These are phyloP conservation scores for Penstemon newberryi DNA, from an alignment of 257 asterid species.

Conservation along the genomic window DNA sequence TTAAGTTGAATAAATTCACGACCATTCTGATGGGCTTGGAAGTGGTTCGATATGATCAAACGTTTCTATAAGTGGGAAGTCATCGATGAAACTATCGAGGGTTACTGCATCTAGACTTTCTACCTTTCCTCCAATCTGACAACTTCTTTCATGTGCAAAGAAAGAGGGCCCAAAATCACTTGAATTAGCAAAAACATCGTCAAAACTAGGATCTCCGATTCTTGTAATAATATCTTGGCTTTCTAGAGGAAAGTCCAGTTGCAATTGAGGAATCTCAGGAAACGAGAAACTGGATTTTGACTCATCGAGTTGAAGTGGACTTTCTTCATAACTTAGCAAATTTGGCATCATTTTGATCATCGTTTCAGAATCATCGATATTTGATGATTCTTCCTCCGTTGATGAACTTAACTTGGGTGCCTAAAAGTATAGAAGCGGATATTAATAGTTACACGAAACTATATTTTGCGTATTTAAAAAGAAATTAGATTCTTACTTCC, in stretches of 20 bases:
- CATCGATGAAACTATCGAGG: constrained; percentile 56
- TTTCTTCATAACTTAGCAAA: constrained; percentile 32
- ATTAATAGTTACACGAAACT: too few relatives aligned
- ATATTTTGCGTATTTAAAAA: not conserved
- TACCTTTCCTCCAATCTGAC: not conserved
- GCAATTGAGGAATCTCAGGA: constrained; percentile 39
- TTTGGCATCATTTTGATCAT: constrained; percentile 30
- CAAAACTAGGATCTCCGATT: constrained; percentile 44
- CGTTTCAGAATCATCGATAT: constrained; percentile 26
- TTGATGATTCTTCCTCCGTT: constrained; percentile 36
- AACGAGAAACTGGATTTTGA: constrained; percentile 21
- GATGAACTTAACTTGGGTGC: constrained; percentile 28
- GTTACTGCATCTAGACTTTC: constrained; percentile 31
- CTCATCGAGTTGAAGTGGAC: constrained; percentile 20
- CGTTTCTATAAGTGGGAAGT: constrained; percentile 67
- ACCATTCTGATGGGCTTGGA: constrained; percentile 77
- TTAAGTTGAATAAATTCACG: constrained; percentile 15
- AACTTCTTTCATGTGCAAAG: constrained; percentile 26
- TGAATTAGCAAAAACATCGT: constrained; percentile 29
- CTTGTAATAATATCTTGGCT: too few relatives aligned
- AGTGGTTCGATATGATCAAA: constrained; percentile 63
- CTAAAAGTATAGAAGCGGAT: constrained; percentile 25
- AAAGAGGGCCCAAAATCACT: constrained; percentile 23
- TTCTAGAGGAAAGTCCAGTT: constrained; percentile 36
- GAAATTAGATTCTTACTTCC: constrained; percentile 22